Conservation (phyloP, 78 protist species). For the Dictyostelium purpureum region DNA sequence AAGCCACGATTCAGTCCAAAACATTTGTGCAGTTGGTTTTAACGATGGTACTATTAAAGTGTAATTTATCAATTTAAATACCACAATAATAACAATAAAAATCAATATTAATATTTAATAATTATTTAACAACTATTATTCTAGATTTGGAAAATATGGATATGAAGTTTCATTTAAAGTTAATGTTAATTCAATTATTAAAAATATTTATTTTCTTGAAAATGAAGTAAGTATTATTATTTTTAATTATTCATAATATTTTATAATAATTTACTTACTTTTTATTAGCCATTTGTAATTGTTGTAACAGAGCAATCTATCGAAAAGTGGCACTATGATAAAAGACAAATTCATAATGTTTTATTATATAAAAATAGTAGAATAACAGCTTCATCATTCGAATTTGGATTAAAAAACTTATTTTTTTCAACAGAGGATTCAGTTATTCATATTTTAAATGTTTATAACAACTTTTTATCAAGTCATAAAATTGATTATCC, state of each 20-base stretch:
- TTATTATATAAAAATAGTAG: slow-evolving; percentile 32
- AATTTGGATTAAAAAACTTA: background rate
- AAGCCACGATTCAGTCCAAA: no score
- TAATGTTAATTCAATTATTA: background rate
- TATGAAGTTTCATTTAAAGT: background rate
- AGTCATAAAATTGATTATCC: slow-evolving; percentile 15
- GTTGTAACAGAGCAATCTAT: slow-evolving; percentile 38
- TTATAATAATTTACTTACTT: no score
- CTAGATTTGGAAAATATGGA: slow-evolving; percentile 48
- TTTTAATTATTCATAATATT: no score
- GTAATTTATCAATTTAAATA: no score
- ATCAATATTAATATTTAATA: background rate
- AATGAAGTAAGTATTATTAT: no score
- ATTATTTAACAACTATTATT: no score
- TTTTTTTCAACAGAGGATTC: slow-evolving; percentile 39
- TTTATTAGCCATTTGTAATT: slow-evolving; percentile 41
- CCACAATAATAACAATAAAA: no score
- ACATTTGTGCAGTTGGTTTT: slow-evolving; percentile 30
- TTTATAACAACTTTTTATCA: slow-evolving; percentile 25
- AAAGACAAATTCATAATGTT: background rate
- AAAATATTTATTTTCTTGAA: slow-evolving; percentile 20
- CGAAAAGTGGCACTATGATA: slow-evolving; percentile 61
- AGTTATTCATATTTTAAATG: slow-evolving; percentile 21
- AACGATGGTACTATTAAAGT: slow-evolving; percentile 46
- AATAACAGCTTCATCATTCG: slow-evolving; percentile 16